Evolutionary conservation across 116 monocot species (phyloP), one percentile per base, ranked within the genome.

Genomic region (Papilionanthe hybrid): DNA sequence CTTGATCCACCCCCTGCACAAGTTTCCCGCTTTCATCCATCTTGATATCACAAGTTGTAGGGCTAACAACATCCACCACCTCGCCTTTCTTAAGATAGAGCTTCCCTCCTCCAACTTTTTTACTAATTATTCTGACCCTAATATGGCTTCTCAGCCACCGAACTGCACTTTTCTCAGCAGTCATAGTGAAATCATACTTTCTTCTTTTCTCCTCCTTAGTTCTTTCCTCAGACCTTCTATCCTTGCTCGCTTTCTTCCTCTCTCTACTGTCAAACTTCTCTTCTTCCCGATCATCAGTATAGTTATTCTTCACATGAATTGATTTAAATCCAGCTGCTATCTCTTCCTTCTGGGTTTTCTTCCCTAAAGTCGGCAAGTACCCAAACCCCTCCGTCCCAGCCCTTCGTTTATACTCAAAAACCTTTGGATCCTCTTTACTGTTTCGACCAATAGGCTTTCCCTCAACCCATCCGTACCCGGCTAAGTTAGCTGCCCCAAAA

Each of bases 101-200:
- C 85, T 72, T 90, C 43, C 93, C 95, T 12, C 85, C 72, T 81
- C 84, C 90, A 22, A 92, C 83, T 12, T 90, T 85, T 81, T 93
- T 86, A 82, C 90, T 91, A 50, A 99, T 82, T 15, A 99, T 72
- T 72, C 93, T 93, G 41, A 99, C 93, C 78, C 85, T 99, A 49
- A 99, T 99, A 48, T 95, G 91, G 78, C 90, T 99, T 28, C 57
- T 87, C 7, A 99, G 88, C 99, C 99, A 99, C 71, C 75, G 76
- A 13, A 85, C 82, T 1, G 82, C 72, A 10, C 30, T 65, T 50
- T 32, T 81, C 19, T 49, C 85, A 37, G 49, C 49, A 44, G 29
- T 43, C 12, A 44, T 17, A 8, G 48, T 77, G 4, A 67, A 55
- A 23, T 32, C 42, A 57, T 9, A 5, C 4, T 56, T 73, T 19